A percentile compares a stretch with the other conserved stretches of the same genome.
These are phyloP conservation scores for Chlorella sp. DNA, from an alignment of 139 green algal species.

Conservation along the genomic window DNA sequence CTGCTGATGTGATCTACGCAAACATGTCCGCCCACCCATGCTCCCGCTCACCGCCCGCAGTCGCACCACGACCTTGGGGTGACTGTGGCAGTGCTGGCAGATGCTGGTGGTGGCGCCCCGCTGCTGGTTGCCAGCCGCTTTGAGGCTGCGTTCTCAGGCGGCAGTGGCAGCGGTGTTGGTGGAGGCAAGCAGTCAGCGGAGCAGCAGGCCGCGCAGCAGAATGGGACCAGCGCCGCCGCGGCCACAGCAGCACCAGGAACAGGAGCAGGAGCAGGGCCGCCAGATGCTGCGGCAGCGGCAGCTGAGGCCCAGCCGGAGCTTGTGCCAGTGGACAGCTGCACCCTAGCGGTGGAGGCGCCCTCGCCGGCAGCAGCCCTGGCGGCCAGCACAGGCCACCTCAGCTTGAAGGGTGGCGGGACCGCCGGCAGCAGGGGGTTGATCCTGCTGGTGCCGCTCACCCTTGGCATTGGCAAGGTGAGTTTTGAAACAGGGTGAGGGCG, in stretches of 20 bases:
- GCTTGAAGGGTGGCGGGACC: background rate
- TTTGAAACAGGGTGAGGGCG: too few relatives aligned
- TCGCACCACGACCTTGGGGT: slow-evolving; percentile 31
- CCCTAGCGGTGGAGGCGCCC: background rate
- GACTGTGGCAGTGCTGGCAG: slow-evolving; percentile 67
- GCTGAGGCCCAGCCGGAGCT: background rate
- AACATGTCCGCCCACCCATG: too few relatives aligned
- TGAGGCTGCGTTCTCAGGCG: background rate
- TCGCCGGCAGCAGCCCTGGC: background rate
- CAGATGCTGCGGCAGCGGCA: background rate
- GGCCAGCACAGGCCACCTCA: background rate
- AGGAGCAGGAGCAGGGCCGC: background rate
- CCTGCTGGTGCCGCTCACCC: slow-evolving; percentile 83
- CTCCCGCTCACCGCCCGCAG: background rate
- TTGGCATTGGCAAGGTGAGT: slow-evolving; percentile 82
- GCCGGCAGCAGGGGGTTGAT: slow-evolving; percentile 49
- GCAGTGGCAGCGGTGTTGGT: background rate
- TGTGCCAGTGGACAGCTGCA: slow-evolving; percentile 16
- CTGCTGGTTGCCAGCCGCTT: slow-evolving; percentile 52
- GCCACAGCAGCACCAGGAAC: background rate
- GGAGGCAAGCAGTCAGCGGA: background rate
- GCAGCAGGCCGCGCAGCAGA: background rate
- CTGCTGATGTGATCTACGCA: too few relatives aligned
- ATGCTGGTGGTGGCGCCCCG: slow-evolving; percentile 79
- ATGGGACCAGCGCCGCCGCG: too few relatives aligned